Evolutionary conservation across 441 rosid species (phyloP).

Genomic region (Brassica hybrid): DNA sequence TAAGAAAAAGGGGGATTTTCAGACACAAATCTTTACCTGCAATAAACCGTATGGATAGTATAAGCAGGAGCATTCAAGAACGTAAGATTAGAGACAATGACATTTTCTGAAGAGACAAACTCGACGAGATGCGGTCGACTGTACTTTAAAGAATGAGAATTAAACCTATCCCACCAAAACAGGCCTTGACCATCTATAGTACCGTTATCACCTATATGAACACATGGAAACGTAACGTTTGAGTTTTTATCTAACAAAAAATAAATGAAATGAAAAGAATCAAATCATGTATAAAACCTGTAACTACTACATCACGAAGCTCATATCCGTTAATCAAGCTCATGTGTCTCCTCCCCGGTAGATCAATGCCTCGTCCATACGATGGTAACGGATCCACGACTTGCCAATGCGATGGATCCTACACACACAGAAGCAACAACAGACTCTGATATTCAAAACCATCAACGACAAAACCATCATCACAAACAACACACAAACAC

Average conservation of each 20-base stretch:
- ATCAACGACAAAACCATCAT: background rate
- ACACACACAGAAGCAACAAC: background rate
- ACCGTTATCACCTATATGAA: constrained; percentile 42
- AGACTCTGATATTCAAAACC: background rate
- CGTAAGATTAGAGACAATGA: constrained; percentile 38
- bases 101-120: constrained; percentile 32
- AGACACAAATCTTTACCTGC: constrained; percentile 28
- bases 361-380: constrained; percentile 38
- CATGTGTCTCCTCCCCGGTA: constrained; percentile 35
- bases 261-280: constrained; percentile 4
- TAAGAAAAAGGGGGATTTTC: background rate
- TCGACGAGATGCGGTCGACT: constrained; percentile 43
- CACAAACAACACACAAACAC: background rate
- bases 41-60: constrained; percentile 41
- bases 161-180: constrained; percentile 43
- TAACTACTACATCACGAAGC: constrained; percentile 38
- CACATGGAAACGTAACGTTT: background rate
- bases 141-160: constrained; percentile 24
- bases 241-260: background rate
- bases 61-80: constrained; percentile 44
- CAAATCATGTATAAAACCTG: constrained; percentile 32
- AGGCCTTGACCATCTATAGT: constrained; percentile 43
- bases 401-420: constrained; percentile 42
- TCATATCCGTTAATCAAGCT: constrained; percentile 36
- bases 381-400: constrained; percentile 38